These are phyloP conservation scores for Xylaria sp. DNA, from an alignment of 2,329 filamentous ascomycete species.

Conservation along the genomic window DNA sequence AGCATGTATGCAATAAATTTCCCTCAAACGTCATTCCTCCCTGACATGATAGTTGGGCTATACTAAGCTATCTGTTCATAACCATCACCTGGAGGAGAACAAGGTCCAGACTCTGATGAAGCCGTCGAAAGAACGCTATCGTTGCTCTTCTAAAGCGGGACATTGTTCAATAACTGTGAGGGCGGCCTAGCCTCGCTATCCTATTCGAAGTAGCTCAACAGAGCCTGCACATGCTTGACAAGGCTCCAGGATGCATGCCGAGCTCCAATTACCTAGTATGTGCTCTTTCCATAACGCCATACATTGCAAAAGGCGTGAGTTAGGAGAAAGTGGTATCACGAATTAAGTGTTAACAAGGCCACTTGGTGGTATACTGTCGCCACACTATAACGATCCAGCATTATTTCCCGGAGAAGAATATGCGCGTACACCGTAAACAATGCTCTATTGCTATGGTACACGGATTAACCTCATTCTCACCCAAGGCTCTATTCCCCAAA, in stretches of 20 bases:
- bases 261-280: not conserved
- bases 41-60: too few relatives aligned
- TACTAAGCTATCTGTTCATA: too few relatives aligned
- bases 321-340: not conserved
- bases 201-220: too few relatives aligned
- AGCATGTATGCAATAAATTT: too few relatives aligned
- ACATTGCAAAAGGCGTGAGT: not conserved
- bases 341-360: not conserved
- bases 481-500: conserved; percentile 6
- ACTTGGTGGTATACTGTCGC: not conserved
- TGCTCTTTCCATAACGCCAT: not conserved
- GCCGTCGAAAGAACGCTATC: too few relatives aligned
- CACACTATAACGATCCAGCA: not conserved
- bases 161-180: not conserved
- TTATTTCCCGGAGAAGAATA: not conserved
- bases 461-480: conserved; percentile 15
- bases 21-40: too few relatives aligned
- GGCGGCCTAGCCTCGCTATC: too few relatives aligned
- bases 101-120: too few relatives aligned
- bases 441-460: conserved; percentile 38
- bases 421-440: conserved; percentile 5
- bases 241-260: not conserved
- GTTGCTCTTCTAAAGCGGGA: not conserved
- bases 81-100: too few relatives aligned
- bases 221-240: too few relatives aligned